Evolutionary conservation across 225 moss, liverwort and hornwort species (phyloP), one percentile per base, ranked within the genome.

Genomic region (Climacium dendroides): DNA sequence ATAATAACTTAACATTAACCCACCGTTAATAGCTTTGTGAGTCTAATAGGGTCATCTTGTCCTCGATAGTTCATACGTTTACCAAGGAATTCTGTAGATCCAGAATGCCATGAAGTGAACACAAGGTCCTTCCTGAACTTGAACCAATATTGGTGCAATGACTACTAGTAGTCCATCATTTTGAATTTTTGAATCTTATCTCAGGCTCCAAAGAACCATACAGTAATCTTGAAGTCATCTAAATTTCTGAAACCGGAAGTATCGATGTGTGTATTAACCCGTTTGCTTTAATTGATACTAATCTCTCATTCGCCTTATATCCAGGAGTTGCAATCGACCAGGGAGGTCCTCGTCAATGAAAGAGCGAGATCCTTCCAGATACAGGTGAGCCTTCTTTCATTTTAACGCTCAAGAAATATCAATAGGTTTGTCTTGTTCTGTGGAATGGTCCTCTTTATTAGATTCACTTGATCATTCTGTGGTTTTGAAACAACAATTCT

Each of bases 241-340:
- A 19, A 30, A 74, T 6, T 69, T 66, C 50, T 86, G 23, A 0
- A 20, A 79, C 64, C 17, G 11, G n/a, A 28, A 48, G 83, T n/a
- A n/a, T 60, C 26, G 52, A 16, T 59, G 43, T 69, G 69, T 69
- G 69, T 18, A 52, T 64, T 32, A 47, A 32, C 32, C 26, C 45
- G 83, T 39, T 50, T 43, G 45, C 73, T 59, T 79, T 60, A 6
- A 73, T 32, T 66, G 37, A 64, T 67, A 65, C 29, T 50, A 43
- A 60, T 58, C 29, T 6, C 60, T 53, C 72, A 45, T 70, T 83
- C 18, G 11, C 28, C 43, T 53, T 79, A 24, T 71, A 72, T 86
- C 87, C 96, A 99, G 98, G 98, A 99, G 87, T 83, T 99, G 87
- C 95, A 99, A 62, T 91, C 96, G 32, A 96, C 96, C 32, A 90